These are phyloP conservation scores for Cercophora scortea DNA, from an alignment of 495 filamentous ascomycete species.

Conservation along the genomic window DNA sequence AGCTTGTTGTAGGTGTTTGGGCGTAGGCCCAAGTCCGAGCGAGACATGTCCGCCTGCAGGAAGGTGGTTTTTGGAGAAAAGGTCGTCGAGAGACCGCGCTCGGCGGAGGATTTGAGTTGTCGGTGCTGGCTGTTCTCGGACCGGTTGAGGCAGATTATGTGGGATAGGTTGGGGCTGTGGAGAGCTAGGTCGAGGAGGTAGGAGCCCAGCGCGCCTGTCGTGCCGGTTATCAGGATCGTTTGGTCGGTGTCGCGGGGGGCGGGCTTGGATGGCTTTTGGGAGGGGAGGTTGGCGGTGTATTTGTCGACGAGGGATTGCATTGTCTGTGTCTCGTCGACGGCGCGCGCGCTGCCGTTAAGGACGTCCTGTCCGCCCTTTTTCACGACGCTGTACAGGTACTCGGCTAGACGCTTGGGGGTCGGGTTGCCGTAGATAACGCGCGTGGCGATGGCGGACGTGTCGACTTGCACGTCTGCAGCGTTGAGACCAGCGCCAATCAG, in stretches of 20 bases:
- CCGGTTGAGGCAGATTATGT: constrained; percentile 52
- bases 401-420: constrained; percentile 24
- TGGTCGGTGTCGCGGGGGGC: constrained; percentile 27
- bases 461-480: constrained; percentile 18
- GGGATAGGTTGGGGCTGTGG: constrained; percentile 28
- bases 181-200: constrained; percentile 44
- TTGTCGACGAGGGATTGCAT: constrained; percentile 30
- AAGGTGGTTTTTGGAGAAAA: constrained; percentile 39
- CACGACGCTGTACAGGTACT: constrained; percentile 19
- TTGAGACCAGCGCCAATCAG: constrained; percentile 25
- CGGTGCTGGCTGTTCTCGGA: constrained; percentile 25
- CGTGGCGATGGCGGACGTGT: constrained; percentile 23
- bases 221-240: constrained; percentile 50
- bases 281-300: constrained; percentile 27
- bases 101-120: constrained; percentile 20
- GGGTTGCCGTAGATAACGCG: constrained; percentile 34
- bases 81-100: constrained; percentile 28
- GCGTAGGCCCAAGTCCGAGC: constrained; percentile 36
- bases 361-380: constrained; percentile 10
- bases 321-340: constrained; percentile 16
- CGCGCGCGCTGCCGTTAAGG: neutral
- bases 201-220: constrained; percentile 51
- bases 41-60: constrained; percentile 39
- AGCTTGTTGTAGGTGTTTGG: constrained; percentile 29
- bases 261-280: constrained; percentile 17